Conservation (phyloP, 805 yeast genomes). For the Hyphopichia homilentoma region DNA sequence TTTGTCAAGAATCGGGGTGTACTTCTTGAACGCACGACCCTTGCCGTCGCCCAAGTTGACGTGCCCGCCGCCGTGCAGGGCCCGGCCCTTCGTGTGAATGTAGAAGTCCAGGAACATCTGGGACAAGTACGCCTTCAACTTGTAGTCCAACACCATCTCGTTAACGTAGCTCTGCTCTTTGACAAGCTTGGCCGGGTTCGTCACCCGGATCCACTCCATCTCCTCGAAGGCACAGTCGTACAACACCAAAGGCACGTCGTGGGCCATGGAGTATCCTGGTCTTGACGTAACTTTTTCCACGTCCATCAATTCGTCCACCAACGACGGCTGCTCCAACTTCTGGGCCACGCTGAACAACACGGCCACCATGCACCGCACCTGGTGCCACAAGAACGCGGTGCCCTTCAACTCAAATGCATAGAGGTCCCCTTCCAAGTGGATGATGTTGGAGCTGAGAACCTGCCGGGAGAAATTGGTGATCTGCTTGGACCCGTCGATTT, state of each 20-base stretch:
- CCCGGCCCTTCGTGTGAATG: slow-evolving; percentile 9
- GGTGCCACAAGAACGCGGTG: slow-evolving; percentile 95
- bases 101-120: slow-evolving; percentile 42
- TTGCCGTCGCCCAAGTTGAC: slow-evolving; percentile 76
- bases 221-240: slow-evolving; percentile 78
- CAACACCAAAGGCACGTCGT: slow-evolving; percentile 80
- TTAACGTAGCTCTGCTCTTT: slow-evolving; percentile 42
- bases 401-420: slow-evolving; percentile 79
- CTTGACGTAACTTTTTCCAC: slow-evolving; percentile 53
- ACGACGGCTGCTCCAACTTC: slow-evolving; percentile 54
- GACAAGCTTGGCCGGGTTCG: slow-evolving; percentile 27
- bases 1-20: slow-evolving; percentile 57
- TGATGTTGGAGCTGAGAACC: slow-evolving; percentile 52
- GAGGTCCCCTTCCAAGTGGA: slow-evolving; percentile 38
- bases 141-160: slow-evolving; percentile 53
- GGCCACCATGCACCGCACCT: slow-evolving; percentile 94
- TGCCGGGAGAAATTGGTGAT: slow-evolving; percentile 72
- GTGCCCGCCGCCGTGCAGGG: slow-evolving; percentile 16
- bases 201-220: slow-evolving; percentile 58
- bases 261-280: slow-evolving; percentile 86
- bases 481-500: slow-evolving; percentile 91
- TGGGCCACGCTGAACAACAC: slow-evolving; percentile 79
- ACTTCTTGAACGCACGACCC: slow-evolving; percentile 55
- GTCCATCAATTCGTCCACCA: slow-evolving; percentile 60
- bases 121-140: slow-evolving; percentile 53